Evolutionary conservation across 1,139 yeast species (phyloP), one percentile per base, ranked within the genome.

Genomic region (Ashbya aceris): DNA sequence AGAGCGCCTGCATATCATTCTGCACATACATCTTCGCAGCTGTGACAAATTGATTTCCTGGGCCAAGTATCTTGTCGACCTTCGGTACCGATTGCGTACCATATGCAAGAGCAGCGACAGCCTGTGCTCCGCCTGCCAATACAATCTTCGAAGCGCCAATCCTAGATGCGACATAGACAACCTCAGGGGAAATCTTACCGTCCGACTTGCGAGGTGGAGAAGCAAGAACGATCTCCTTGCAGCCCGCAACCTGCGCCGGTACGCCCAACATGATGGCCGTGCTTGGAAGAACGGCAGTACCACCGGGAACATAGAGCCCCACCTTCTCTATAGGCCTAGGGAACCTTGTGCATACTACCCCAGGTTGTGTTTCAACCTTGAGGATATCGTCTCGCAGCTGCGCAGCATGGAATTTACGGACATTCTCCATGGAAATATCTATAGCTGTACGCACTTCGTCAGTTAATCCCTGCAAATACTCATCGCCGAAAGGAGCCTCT

Each of bases 61-160:
- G 99, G 41, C 99, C 99, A 64, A 91, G 74, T 48, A 91, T 89
- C 72, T 91, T 91, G 67, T 91, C 96, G 61, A 93, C 93, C 66
- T 93, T 91, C 45, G 94, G 83, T 38, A 91, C 83, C 32, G 83
- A 68, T 55, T 85, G 86, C 7, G 98, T 93, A 60, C 99, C 98
- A 61, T 91, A 91, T 1, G 98, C 98, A 94, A 91, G 76, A 2
- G 99, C 95, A 35, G 97, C 95, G 43, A 91, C 85, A 2, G 98
- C 99, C 69, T 91, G 99, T 3, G 98, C 98, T 56, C 99, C 99
- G 54, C 98, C 99, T 1, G 98, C 98, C 60, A 93, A 71, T 4
- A 91, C 84, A 57, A 91, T 87, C 53, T 81, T 76, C 50, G 78
- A 73, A 36, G 97, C 97, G 42, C 96, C 96, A 47, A 91, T 79